Conservation (phyloP, 2,329 filamentous ascomycete genomes). For the Fusarium denticulatum region DNA sequence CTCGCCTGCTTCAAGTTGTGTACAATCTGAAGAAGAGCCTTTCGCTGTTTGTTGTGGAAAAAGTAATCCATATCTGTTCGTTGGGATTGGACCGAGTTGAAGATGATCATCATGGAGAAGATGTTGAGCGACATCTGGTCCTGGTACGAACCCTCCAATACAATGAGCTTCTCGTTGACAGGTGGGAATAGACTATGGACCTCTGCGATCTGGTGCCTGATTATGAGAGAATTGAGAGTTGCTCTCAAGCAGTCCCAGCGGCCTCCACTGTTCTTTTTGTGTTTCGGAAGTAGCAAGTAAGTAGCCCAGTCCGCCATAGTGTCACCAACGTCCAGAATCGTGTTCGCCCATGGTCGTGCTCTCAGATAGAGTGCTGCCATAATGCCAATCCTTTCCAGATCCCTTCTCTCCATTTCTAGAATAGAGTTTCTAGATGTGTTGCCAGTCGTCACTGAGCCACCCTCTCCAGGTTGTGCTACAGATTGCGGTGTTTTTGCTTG, state of each 20-base stretch:
- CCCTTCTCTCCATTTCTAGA: slow-evolving; percentile 65
- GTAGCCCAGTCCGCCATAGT: slow-evolving; percentile 74
- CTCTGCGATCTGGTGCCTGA: slow-evolving; percentile 81
- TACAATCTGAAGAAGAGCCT: slow-evolving; percentile 73
- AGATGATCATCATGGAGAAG: slow-evolving; percentile 84
- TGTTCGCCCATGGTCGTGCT: slow-evolving; percentile 81
- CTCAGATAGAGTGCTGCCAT: slow-evolving; percentile 78
- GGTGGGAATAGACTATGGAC: slow-evolving; percentile 75
- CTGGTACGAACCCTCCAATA: slow-evolving; percentile 83
- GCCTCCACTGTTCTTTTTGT: slow-evolving; percentile 62
- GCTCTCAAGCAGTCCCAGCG: slow-evolving; percentile 71
- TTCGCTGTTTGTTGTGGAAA: slow-evolving; percentile 80
- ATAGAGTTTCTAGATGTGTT: slow-evolving; percentile 46
- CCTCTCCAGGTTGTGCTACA: neutral
- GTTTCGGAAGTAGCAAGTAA: slow-evolving; percentile 72
- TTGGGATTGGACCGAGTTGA: slow-evolving; percentile 90
- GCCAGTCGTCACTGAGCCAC: neutral
- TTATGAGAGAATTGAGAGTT: slow-evolving; percentile 80
- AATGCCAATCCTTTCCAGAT: slow-evolving; percentile 72
- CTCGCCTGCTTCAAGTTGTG: slow-evolving; percentile 83
- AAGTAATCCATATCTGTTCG: slow-evolving; percentile 86
- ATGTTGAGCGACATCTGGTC: slow-evolving; percentile 86
- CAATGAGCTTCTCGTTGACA: slow-evolving; percentile 75
- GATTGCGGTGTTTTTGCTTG: neutral
- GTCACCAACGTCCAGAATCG: slow-evolving; percentile 61